Evolutionary conservation across 495 filamentous ascomycete species (phyloP).

Genomic region (Aspergillus conjunctus): DNA sequence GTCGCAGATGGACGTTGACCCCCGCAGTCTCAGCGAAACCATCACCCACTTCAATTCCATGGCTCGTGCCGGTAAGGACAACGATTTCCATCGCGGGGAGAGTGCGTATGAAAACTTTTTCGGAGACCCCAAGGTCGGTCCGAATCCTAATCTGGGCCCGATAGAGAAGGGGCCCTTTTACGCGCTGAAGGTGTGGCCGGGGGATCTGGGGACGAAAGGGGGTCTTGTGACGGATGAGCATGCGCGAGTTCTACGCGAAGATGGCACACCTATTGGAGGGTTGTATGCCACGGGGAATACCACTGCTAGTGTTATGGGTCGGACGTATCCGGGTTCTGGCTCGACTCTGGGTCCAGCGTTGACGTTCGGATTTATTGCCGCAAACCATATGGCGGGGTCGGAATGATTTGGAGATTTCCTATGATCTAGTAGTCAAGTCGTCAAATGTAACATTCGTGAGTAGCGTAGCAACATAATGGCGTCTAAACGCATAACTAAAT

Average conservation of each 20-base stretch:
- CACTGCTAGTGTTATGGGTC: not conserved
- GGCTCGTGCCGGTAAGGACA: not conserved
- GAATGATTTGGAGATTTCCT: too few relatives aligned
- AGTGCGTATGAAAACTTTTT: not conserved
- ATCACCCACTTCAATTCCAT: not conserved
- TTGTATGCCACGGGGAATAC: slow-evolving; percentile 1
- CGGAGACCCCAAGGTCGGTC: not conserved
- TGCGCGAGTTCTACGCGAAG: not conserved
- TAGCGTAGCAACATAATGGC: too few relatives aligned
- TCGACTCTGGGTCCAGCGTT: slow-evolving; percentile 1
- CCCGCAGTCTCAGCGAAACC: not conserved
- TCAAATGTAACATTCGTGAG: too few relatives aligned
- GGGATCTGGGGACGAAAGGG: not conserved
- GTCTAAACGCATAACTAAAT: too few relatives aligned
- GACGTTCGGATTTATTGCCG: not conserved
- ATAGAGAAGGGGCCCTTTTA: not conserved
- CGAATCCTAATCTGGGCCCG: not conserved
- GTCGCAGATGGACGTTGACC: not conserved
- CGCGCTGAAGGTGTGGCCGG: not conserved
- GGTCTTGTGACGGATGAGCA: slow-evolving; percentile 1
- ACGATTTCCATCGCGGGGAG: slow-evolving; percentile 1
- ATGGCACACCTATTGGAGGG: not conserved
- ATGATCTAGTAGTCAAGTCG: too few relatives aligned
- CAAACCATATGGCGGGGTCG: not conserved
- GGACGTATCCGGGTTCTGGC: not conserved